These are phyloP conservation scores for Arctium minus DNA, from an alignment of 129 eudicot genomes.

Conservation along the genomic window DNA sequence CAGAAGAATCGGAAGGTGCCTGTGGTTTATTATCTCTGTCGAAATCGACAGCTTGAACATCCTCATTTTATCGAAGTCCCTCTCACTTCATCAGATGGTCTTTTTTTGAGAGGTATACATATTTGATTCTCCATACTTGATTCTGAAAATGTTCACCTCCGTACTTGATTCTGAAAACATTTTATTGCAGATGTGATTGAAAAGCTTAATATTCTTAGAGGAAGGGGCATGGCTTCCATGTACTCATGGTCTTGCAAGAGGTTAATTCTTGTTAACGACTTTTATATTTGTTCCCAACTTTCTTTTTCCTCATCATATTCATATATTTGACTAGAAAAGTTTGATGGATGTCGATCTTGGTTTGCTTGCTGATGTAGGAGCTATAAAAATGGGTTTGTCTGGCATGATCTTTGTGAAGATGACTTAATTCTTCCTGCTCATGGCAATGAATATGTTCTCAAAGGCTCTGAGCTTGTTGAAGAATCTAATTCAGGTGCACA, in stretches of 20 bases:
- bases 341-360: conserved; percentile 2
- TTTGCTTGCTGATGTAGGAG: conserved; percentile 51
- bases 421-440: conserved; percentile 89
- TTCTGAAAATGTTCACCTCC: not conserved
- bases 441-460: conserved; percentile 88
- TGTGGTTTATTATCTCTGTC: conserved; percentile 80
- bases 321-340: not conserved
- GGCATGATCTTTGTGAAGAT: conserved; percentile 96
- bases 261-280: conserved; percentile 27
- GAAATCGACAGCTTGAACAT: conserved; percentile 94
- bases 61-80: conserved; percentile 94
- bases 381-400: conserved; percentile 88
- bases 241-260: conserved; percentile 99
- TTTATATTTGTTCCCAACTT: not conserved
- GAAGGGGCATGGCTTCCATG: conserved; percentile 94
- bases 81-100: conserved; percentile 81
- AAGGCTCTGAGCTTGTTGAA: conserved; percentile 93
- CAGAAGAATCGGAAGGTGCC: conserved; percentile 53
- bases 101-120: conserved; percentile 72
- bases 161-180: not conserved
- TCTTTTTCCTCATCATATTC: not conserved
- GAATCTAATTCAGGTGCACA: conserved; percentile 64
- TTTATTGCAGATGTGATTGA: conserved; percentile 77
- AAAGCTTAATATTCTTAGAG: conserved; percentile 80
- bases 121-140: not conserved